Base-by-base conservation (phyloP, 176 grass and related monocot species). In the Aechmea fasciata region DNA sequence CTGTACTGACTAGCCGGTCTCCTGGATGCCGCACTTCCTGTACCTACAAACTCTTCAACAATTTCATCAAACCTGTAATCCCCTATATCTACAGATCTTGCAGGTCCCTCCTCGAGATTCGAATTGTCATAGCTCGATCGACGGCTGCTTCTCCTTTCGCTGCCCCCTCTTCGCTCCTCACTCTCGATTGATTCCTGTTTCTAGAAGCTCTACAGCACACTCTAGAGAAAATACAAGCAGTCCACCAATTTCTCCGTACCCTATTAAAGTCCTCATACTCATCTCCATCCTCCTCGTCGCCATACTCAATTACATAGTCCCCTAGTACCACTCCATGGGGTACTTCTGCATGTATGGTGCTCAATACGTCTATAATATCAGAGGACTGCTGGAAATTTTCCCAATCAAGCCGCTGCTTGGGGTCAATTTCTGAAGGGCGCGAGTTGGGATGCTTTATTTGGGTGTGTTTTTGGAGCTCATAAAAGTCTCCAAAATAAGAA, bases 271-370 rank as follows among this genome's bases (percentile, higher is more conserved):
- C 89, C 64, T 90, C 89, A 48, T 87, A 87, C 59, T 92, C 89
- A 52, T 90, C 94, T 75, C 86, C 89, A 52, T 79, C 71, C 59
- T 97, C 94, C 73, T 92, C 89, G 79, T 93, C 89, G 1, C 86
- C 94, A 82, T 97, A 97, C 55, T 97, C 94, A 49, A 97, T 97
- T 11, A 97, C 94, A 87, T 97, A 97, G 25, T 97, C 94, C 65
- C 94, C 94, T 1, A 97, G 77, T 71, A 97, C 84, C 13, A 97
- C 88, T 2, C 86, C 94, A 67, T 85, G 91, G 6, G 94, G 94
- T 66, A 90, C 94, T 69, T 97, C 87, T 4, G 89, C 79, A 64
- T 92, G 89, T 77, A 97, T 92, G 11, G 89, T 97, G 84, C 89
- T 97, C 74, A 97, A 53, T 11, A 97, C 94, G 87, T 97, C 94